These are phyloP conservation scores for Carallia brachiata DNA, from an alignment of 345 rosid species.

Conservation along the genomic window DNA sequence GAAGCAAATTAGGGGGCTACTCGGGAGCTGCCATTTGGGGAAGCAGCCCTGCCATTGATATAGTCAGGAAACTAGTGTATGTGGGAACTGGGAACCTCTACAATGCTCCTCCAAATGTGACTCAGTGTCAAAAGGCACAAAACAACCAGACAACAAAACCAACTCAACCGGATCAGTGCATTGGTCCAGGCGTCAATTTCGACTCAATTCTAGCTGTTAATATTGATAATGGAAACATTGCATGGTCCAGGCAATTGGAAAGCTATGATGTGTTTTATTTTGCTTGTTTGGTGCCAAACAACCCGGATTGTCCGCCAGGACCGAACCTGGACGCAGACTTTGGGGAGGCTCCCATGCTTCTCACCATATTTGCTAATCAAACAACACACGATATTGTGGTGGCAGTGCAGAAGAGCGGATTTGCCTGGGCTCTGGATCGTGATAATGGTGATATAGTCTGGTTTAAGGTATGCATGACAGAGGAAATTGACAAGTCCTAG, in stretches of 20 bases:
- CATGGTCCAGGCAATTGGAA: conserved; percentile 41
- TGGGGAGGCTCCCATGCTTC: conserved; percentile 44
- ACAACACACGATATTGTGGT: conserved; percentile 25
- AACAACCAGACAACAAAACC: conserved; percentile 40
- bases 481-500: neutral
- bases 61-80: conserved; percentile 31
- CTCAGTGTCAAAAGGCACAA: conserved; percentile 37
- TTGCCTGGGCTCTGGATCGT: conserved; percentile 49
- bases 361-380: conserved; percentile 17
- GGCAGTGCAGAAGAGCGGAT: conserved; percentile 49
- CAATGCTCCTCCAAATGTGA: conserved; percentile 34
- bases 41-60: conserved; percentile 50
- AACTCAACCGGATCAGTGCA: conserved; percentile 37
- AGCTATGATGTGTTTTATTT: conserved; percentile 44
- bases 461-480: conserved; percentile 34
- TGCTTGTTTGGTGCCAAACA: conserved; percentile 39
- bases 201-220: conserved; percentile 36
- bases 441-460: conserved; percentile 37
- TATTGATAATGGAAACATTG: conserved; percentile 30
- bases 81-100: conserved; percentile 44
- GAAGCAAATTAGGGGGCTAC: conserved; percentile 38
- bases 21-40: conserved; percentile 48
- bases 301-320: conserved; percentile 49
- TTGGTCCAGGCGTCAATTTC: conserved; percentile 32
- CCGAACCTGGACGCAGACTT: conserved; percentile 57